Evolutionary conservation across 1,284 basidiomycete genomes (phyloP).

Genomic region (Tausonia pullulans): DNA sequence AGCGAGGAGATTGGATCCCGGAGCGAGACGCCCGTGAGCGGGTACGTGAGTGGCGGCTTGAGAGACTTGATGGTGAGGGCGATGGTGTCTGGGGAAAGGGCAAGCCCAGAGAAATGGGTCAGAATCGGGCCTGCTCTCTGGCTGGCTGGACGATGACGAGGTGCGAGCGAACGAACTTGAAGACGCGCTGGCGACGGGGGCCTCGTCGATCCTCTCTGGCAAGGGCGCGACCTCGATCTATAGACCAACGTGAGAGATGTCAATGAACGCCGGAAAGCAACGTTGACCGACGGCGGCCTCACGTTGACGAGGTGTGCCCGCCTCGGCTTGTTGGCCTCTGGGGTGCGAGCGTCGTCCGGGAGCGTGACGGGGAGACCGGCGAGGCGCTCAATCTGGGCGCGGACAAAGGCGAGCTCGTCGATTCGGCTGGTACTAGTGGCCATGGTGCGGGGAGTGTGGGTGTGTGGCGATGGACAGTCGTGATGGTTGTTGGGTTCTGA

Average conservation of each 20-base stretch:
- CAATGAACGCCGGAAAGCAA: conserved; percentile 28
- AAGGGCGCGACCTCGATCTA: not conserved
- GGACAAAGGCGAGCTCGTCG: conserved; percentile 59
- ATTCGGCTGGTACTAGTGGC: not conserved
- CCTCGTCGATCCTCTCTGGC: not conserved
- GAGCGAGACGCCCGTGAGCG: conserved; percentile 51
- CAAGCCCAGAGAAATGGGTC: not conserved
- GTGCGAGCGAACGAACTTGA: not conserved
- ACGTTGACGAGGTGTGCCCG: conserved; percentile 51
- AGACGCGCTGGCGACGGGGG: no score
- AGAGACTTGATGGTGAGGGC: conserved; percentile 72
- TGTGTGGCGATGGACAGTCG: no score
- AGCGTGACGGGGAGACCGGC: conserved; percentile 57
- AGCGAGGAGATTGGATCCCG: conserved; percentile 68
- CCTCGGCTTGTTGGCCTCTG: conserved; percentile 55
- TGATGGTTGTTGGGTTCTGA: not conserved
- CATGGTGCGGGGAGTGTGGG: no score
- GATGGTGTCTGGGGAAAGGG: conserved; percentile 41
- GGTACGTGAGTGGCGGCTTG: conserved; percentile 69
- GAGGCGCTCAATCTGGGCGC: conserved; percentile 57
- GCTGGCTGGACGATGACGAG: no score
- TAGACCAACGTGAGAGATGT: not conserved
- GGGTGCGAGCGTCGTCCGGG: conserved; percentile 62
- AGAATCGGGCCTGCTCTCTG: not conserved
- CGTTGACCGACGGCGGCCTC: not conserved